A percentile compares a stretch with the other conserved stretches of the same genome.
These are phyloP conservation scores for Coniochaeta sp. DNA, from an alignment of 2,329 filamentous ascomycete species.

Conservation along the genomic window DNA sequence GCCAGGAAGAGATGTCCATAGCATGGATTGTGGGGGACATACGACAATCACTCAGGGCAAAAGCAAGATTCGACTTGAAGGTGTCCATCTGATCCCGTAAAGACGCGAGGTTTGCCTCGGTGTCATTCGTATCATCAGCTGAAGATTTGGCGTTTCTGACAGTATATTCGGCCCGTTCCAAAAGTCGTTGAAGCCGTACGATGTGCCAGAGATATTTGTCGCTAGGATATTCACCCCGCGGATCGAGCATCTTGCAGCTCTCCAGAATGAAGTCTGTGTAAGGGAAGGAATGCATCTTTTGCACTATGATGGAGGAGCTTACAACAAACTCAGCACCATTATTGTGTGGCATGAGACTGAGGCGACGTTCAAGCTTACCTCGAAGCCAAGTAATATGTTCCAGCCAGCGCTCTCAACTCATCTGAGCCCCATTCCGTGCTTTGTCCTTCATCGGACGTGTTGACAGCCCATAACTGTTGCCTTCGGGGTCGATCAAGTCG, in stretches of 20 bases:
- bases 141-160: neutral
- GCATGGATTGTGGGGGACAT: conserved; percentile 1
- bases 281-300: conserved; percentile 20
- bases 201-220: conserved; percentile 22
- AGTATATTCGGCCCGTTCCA: conserved; percentile 20
- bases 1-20: neutral
- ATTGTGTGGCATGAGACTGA: neutral
- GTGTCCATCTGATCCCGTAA: conserved; percentile 9
- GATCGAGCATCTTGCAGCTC: conserved; percentile 13
- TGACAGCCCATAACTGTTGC: conserved; percentile 19
- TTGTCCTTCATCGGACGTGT: conserved; percentile 5
- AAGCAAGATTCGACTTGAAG: conserved; percentile 16
- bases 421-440: conserved; percentile 14
- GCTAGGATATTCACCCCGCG: conserved; percentile 7
- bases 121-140: neutral
- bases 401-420: conserved; percentile 20
- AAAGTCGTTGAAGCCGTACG: conserved; percentile 20
- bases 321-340: neutral
- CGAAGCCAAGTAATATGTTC: conserved; percentile 23
- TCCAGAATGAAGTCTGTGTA: conserved; percentile 20
- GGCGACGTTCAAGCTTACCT: conserved; percentile 11
- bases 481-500: conserved; percentile 20
- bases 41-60: conserved; percentile 23
- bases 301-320: conserved; percentile 20
- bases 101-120: conserved; percentile 11